Percentiles rank a stretch among this genome's conserved stretches.
These are phyloP conservation scores for Helenozyma baotianmanensis DNA, from an alignment of 805 yeast species.

Conservation along the genomic window DNA sequence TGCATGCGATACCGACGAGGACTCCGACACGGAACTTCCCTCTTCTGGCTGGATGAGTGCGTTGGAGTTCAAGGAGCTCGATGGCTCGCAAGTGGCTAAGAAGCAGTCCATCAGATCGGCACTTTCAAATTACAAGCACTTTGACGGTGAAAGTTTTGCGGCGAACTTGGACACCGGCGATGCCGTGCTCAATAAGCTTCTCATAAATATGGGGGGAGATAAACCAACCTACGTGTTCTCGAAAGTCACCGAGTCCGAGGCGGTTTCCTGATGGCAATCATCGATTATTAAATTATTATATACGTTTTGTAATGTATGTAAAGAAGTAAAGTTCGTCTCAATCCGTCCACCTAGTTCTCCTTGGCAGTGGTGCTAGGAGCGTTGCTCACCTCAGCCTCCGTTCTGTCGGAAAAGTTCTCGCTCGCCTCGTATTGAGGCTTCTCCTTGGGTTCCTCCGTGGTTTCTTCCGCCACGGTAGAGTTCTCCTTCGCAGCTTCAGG, in stretches of 20 bases:
- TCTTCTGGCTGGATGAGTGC: slow-evolving; percentile 52
- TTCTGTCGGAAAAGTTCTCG: too few species aligned
- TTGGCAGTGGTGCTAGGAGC: too few species aligned
- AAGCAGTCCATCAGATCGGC: slow-evolving; percentile 51
- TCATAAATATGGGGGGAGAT: slow-evolving; percentile 7
- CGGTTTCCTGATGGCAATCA: too few species aligned
- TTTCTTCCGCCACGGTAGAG: too few species aligned
- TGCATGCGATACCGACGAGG: slow-evolving; percentile 8
- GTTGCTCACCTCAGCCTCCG: too few species aligned
- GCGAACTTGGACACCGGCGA: slow-evolving; percentile 11
- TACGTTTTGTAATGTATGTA: background rate
- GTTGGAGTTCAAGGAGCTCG: slow-evolving; percentile 33
- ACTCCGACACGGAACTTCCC: slow-evolving; percentile 1
- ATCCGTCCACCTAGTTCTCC: too few species aligned
- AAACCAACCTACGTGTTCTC: slow-evolving; percentile 2
- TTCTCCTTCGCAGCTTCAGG: background rate
- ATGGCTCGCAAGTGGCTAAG: slow-evolving; percentile 24
- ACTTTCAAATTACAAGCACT: slow-evolving; percentile 58
- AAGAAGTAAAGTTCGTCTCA: background rate
- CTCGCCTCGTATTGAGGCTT: too few species aligned
- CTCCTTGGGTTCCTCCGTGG: too few species aligned
- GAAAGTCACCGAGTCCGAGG: background rate
- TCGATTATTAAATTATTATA: too few species aligned
- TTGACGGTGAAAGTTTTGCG: slow-evolving; percentile 39
- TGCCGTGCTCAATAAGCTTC: slow-evolving; percentile 6